Base-by-base conservation (phyloP, 2,329 filamentous ascomycete species). In the Colletotrichum tamarilloi region DNA sequence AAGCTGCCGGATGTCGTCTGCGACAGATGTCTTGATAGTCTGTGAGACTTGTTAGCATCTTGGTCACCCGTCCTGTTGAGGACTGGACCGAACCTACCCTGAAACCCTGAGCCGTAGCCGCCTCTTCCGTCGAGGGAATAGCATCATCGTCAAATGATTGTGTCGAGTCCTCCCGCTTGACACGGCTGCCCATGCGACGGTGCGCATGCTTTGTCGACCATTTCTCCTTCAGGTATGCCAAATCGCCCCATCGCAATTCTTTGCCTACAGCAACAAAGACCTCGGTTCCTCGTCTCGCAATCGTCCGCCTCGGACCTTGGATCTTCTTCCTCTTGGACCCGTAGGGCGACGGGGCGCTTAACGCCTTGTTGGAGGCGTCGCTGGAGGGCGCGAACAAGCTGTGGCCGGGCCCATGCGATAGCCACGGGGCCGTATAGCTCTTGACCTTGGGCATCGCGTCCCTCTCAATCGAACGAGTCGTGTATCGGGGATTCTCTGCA, bases 171-270 rank as follows among this genome's bases (percentile, higher is more conserved):
- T 90, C 88, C 63, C 83, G 83, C 81, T 89, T 90, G 76, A 88
- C 81, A 35, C 83, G 83, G 56, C 78, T 71, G 22, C 80, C 78
- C 19, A 80, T 79, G n/a, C 79, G 79, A 60, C 80, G 79, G 53
- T 79, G 78, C 9, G 76, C 55, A 63, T 79, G 77, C 35, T 79
- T 80, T 24, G 76, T 78, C 26, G 80, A 74, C 82, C 83, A 85
- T 62, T 79, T 81, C 74, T 92, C 93, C 85, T 97, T 97, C 79
- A 98, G 82, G 72, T 92, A 90, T 64, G 91, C 90, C 68, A 99
- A 84, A 82, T 98, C 94, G 11, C 94, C 92, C 95, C 97, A 99
- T 81, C 95, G 90, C 74, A 99, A 93, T 82, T 98, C 94, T 77
- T 93, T 95, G 62, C 95, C 95, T 53, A 93, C 92, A 24, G 95